phyloP scores from a whole-genome alignment of 2,329 filamentous ascomycete species.

The Claviceps purpurea region DNA sequence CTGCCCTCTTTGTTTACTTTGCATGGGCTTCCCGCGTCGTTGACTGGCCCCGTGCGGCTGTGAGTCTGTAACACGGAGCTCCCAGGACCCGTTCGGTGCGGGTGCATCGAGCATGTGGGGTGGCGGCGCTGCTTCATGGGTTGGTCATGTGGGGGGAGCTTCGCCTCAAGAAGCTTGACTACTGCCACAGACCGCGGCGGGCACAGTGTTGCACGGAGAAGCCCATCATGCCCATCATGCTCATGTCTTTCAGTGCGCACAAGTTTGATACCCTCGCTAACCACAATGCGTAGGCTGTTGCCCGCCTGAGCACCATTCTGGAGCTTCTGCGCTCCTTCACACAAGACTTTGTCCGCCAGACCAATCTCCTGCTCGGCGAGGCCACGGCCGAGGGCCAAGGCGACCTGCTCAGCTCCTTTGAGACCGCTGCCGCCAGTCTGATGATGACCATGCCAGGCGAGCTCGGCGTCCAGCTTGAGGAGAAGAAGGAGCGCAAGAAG shows the following conservation, averaged over 20 bases:
- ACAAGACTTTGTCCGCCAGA: slow-evolving; percentile 77
- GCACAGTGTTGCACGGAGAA: no score
- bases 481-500: slow-evolving; percentile 86
- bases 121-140: no score
- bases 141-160: not conserved
- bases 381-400: slow-evolving; percentile 36
- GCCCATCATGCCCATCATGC: no score
- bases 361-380: slow-evolving; percentile 66
- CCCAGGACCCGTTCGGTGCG: not conserved
- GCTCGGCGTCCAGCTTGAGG: slow-evolving; percentile 37
- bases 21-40: slow-evolving; percentile 7
- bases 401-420: slow-evolving; percentile 36
- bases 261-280: not conserved
- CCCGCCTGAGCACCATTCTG: slow-evolving; percentile 63
- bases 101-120: no score
- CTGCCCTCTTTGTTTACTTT: slow-evolving; percentile 11
- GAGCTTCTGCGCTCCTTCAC: slow-evolving; percentile 68
- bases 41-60: not conserved
- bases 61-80: not conserved
- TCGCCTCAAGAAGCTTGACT: not conserved
- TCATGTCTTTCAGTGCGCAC: no score
- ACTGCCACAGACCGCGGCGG: no score
- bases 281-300: slow-evolving; percentile 34
- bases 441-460: slow-evolving; percentile 25
- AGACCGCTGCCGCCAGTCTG: slow-evolving; percentile 34